Base-by-base conservation (phyloP, 257 asterid species). In the Ehretia macrophylla region DNA sequence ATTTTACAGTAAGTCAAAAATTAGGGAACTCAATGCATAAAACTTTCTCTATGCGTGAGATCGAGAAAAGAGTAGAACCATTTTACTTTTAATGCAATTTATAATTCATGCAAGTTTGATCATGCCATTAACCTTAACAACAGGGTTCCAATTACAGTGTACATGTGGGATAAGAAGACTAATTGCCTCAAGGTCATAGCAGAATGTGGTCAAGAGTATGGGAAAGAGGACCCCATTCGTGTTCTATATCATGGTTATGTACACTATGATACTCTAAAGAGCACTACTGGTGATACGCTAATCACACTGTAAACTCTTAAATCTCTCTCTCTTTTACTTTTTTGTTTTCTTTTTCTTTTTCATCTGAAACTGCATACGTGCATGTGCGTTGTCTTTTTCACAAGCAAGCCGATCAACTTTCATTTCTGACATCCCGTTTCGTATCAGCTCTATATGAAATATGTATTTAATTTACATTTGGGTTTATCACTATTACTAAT, bases 221-320 rank as follows among this genome's bases (percentile, higher is more conserved):
- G 84, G 19, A 80, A 73, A 49, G 86, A 76, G 44, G 81, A 81
- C 66, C 91, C 95, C 0, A 58, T 85, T 44, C 77, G 77, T n/a
- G 88, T 85, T 49, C 64, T 85, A 12, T 85, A 83, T 67, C 84
- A 83, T 67, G 95, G 90, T 23, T 83, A 80, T 58, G 95, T 88
- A 0, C 95, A 85, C 69, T 85, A 85, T 56, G 95, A 85, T 21
- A 86, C 86, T 12, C 60, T 83, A 46, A 75, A 67, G 50, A 55
- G 65, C 79, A 69, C 69, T 17, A 55, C 63, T 10, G 68, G 67
- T 40, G 58, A 68, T 65, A 67, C 68, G 60, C 74, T 66, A 50
- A 45, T 75, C 23, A 83, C 76, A 65, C 67, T 21, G 85, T 78
- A 65, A 67, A 59, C 39, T 61, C 39, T 63, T 48, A 13, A 17